Conservation (phyloP, 2,329 filamentous ascomycete species). For the Exophiala phaeomuriformis region DNA sequence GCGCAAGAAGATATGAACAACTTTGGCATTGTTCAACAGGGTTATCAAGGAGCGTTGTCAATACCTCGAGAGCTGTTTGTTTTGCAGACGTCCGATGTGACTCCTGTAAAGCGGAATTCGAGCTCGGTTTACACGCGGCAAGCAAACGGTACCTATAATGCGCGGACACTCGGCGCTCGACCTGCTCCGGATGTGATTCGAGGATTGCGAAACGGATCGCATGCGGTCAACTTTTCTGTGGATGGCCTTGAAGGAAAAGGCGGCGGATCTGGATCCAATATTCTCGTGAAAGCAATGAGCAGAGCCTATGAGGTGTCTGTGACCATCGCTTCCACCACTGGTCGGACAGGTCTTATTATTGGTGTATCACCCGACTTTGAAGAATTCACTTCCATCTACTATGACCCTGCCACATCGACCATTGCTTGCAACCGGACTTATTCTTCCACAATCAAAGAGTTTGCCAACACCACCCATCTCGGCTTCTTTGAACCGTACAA, state of each 20-base stretch:
- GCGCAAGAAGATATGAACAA: too few species aligned
- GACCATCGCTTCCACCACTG: constrained; percentile 2
- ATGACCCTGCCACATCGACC: constrained; percentile 34
- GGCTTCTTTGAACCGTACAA: not conserved
- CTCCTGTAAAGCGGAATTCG: too few species aligned
- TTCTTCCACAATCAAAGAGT: constrained; percentile 29
- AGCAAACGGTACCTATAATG: too few species aligned
- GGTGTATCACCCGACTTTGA: constrained; percentile 15
- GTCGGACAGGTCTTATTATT: constrained; percentile 7
- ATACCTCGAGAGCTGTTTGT: too few species aligned
- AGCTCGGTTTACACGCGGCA: too few species aligned
- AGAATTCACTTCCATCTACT: constrained; percentile 32
- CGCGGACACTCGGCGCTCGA: too few species aligned
- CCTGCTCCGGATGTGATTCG: constrained; percentile 23
- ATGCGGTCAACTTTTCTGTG: not conserved
- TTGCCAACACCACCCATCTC: constrained; percentile 30
- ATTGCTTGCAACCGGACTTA: constrained; percentile 37
- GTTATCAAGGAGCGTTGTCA: too few species aligned
- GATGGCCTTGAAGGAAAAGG: not conserved
- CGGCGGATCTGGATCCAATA: not conserved
- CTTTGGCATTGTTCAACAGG: too few species aligned
- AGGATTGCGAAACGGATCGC: constrained; percentile 6
- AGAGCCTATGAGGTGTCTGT: constrained; percentile 2
- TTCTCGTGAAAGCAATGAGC: not conserved
- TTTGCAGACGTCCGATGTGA: too few species aligned